Conservation (phyloP, 495 filamentous ascomycete genomes). For the Lophiostoma macrostomum region DNA sequence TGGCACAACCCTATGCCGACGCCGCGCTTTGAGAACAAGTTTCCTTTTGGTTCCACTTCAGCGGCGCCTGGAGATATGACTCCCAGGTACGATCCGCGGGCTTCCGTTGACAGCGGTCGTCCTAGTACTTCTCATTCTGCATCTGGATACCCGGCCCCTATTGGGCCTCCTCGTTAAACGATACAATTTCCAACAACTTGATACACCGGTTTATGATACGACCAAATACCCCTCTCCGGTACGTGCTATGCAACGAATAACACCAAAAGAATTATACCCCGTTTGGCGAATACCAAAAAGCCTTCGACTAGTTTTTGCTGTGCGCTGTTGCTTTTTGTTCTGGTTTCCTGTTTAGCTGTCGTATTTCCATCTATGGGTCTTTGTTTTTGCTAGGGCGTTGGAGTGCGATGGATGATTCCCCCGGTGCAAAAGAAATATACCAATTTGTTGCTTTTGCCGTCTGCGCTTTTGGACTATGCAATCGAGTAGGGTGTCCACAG, state of each 20-base stretch:
- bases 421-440: conserved; percentile 39
- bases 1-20: conserved; percentile 30
- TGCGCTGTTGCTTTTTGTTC: conserved; percentile 6
- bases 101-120: conserved; percentile 84
- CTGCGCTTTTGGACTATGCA: conserved; percentile 4
- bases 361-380: conserved; percentile 1
- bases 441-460: conserved; percentile 34
- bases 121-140: conserved; percentile 86
- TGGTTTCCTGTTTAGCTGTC: conserved; percentile 6
- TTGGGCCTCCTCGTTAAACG: conserved; percentile 42
- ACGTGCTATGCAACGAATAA: conserved; percentile 17
- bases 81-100: conserved; percentile 52
- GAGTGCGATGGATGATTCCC: conserved; percentile 27
- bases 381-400: conserved; percentile 11
- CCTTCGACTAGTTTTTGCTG: conserved; percentile 31
- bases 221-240: conserved; percentile 32
- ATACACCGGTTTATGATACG: conserved; percentile 15
- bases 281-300: conserved; percentile 32
- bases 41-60: conserved; percentile 31
- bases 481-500: background rate
- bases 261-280: conserved; percentile 36
- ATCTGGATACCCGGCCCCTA: conserved; percentile 48
- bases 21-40: conserved; percentile 31
- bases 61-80: conserved; percentile 33
- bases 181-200: conserved; percentile 23